These are phyloP conservation scores for Diplocarpon mali DNA, from an alignment of 2,329 filamentous ascomycete species.

Conservation along the genomic window DNA sequence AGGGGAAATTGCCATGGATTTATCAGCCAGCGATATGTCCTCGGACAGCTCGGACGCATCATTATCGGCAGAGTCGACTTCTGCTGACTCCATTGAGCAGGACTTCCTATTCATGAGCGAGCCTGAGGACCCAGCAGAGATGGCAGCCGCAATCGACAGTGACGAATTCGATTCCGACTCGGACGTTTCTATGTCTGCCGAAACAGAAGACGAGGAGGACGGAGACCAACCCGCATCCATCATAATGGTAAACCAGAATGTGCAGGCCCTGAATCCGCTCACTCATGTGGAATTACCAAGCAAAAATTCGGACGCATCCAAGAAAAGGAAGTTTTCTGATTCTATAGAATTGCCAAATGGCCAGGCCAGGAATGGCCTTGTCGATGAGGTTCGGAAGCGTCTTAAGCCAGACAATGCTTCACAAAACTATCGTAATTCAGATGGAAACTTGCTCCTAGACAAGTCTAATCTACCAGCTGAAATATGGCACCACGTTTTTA, in stretches of 20 bases:
- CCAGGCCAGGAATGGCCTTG: constrained; percentile 9
- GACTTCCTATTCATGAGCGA: constrained; percentile 1
- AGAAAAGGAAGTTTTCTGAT: constrained; percentile 21
- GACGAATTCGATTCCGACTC: constrained; percentile 27
- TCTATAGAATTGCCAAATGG: constrained; percentile 11
- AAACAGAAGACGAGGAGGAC: constrained; percentile 26
- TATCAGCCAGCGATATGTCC: constrained; percentile 17
- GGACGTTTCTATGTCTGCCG: constrained; percentile 29
- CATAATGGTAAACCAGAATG: constrained; percentile 4
- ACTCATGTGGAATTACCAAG: neutral
- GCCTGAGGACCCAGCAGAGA: constrained; percentile 4
- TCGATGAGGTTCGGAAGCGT: constrained; percentile 20
- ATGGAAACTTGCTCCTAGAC: constrained; percentile 17
- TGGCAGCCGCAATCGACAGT: constrained; percentile 12
- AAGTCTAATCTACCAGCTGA: constrained; percentile 40
- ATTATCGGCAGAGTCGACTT: constrained; percentile 17
- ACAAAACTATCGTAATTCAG: constrained; percentile 11
- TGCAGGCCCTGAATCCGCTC: neutral
- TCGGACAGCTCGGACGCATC: constrained; percentile 23
- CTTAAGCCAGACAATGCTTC: constrained; percentile 18
- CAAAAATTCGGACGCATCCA: constrained; percentile 11
- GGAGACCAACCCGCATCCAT: neutral
- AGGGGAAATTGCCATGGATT: constrained; percentile 15
- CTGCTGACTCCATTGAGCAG: constrained; percentile 10
- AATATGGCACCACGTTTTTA: constrained; percentile 62